Evolutionary conservation across 345 rosid genomes (phyloP), one percentile per base, ranked within the genome.

Genomic region (Mangifera indica): DNA sequence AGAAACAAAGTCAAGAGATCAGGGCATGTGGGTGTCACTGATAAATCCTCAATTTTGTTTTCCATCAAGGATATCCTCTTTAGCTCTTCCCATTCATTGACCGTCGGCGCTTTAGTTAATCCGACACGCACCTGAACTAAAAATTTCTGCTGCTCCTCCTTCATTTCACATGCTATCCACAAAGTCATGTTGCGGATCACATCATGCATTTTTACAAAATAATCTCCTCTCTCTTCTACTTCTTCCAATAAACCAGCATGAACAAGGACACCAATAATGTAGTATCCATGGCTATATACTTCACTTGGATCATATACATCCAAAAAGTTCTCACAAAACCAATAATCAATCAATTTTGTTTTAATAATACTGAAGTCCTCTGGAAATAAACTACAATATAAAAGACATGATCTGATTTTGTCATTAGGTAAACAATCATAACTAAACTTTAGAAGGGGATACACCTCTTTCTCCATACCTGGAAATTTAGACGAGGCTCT

Each of bases 151-250:
- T 80, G 52, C 5, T 60, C 54, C 48, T 37, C 37, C 14, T 78
- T 72, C 22, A 17, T 20, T 12, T 58, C 34, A 8, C 58, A 44
- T 2, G 74, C 76, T 49, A 84, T 45, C 88, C 85, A 84, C 14
- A 87, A 48, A 10, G 79, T 75, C 81, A 79, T 72, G 20, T 84
- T 85, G 0, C 84, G 82, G 5, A 87, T 60, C 49, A 87, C 63
- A 52, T 79, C 82, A 66, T 82, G 90, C 87, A 86, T 78, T 55
- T 76, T 80, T 2, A 84, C 78, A 24, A 7, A 2, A 7, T 5
- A 10, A 5, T 71, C 73, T 1, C 44, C 37, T 15, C 0, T 24
- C 14, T 21, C 48, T 22, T 49, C 42, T n/a, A 1, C 32, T 26
- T 42, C 60, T 34, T 82, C 74, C 72, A 87, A 55, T 17, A 83